phyloP scores from a whole-genome alignment of 768 basidiomycete genomes.

The Russula brevipes region DNA sequence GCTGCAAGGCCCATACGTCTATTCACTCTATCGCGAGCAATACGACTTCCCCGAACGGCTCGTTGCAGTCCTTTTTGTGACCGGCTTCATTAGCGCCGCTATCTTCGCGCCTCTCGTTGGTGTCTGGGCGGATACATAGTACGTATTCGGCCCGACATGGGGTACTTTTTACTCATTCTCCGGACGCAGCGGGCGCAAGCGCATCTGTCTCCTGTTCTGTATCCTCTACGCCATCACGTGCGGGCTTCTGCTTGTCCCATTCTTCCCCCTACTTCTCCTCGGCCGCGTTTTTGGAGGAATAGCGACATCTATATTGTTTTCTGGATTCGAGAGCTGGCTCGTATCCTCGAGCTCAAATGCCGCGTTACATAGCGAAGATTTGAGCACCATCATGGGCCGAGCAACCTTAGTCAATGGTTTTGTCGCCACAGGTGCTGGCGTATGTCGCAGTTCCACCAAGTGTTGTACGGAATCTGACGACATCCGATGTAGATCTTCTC shows the following conservation, averaged over 20 bases:
- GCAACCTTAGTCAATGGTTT: slow-evolving; percentile 71
- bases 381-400: slow-evolving; percentile 66
- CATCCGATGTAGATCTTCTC: slow-evolving; percentile 11
- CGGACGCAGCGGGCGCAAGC: slow-evolving; percentile 53
- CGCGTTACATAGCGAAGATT: slow-evolving; percentile 49
- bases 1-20: slow-evolving; percentile 77
- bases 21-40: slow-evolving; percentile 67
- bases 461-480: background rate
- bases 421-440: slow-evolving; percentile 62
- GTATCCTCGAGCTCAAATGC: slow-evolving; percentile 53
- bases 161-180: background rate
- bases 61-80: slow-evolving; percentile 71
- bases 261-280: slow-evolving; percentile 52
- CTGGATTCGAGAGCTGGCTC: slow-evolving; percentile 74
- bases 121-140: slow-evolving; percentile 76
- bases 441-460: slow-evolving; percentile 34
- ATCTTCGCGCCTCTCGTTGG: slow-evolving; percentile 66
- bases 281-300: slow-evolving; percentile 66
- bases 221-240: slow-evolving; percentile 59
- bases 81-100: slow-evolving; percentile 68
- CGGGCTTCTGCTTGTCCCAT: slow-evolving; percentile 50
- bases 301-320: slow-evolving; percentile 72
- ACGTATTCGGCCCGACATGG: slow-evolving; percentile 28
- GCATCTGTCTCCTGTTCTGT: slow-evolving; percentile 67
- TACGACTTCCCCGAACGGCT: slow-evolving; percentile 56